These are phyloP conservation scores for Isoetes engelmannii DNA, from an alignment of 83 land plant genomes.

Conservation along the genomic window DNA sequence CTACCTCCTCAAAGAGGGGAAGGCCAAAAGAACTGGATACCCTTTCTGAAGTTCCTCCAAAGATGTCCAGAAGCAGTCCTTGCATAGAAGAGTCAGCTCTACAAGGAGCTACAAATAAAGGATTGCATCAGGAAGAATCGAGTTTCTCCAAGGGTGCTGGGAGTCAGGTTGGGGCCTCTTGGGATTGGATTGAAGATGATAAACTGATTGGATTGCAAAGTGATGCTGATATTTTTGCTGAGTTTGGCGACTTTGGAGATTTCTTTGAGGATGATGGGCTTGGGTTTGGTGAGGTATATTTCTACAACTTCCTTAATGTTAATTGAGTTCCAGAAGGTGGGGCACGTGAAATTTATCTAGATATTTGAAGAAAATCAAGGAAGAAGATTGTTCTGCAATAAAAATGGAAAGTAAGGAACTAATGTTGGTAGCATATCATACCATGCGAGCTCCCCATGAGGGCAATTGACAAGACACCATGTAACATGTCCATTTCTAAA, in stretches of 20 bases:
- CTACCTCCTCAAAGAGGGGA: slow-evolving; percentile 25
- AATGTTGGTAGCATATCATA: too few species aligned
- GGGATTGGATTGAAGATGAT: slow-evolving; percentile 74
- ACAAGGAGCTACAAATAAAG: slow-evolving; percentile 18
- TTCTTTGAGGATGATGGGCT: slow-evolving; percentile 83
- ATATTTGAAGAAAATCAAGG: too few species aligned
- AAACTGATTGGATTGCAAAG: slow-evolving; percentile 47
- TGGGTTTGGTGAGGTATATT: slow-evolving; percentile 87
- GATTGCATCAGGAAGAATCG: too few species aligned
- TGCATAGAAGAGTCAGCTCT: slow-evolving; percentile 19
- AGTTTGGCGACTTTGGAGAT: slow-evolving; percentile 97
- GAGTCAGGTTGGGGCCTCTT: slow-evolving; percentile 41
- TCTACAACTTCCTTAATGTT: not conserved
- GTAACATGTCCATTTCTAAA: too few species aligned
- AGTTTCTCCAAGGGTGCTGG: slow-evolving; percentile 30
- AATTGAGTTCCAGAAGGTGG: not conserved
- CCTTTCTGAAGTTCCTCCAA: slow-evolving; percentile 33
- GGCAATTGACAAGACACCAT: too few species aligned
- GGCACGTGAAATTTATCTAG: too few species aligned
- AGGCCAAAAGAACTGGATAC: slow-evolving; percentile 49
- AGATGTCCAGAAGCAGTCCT: slow-evolving; percentile 25
- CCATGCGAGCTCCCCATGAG: too few species aligned
- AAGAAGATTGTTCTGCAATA: too few species aligned
- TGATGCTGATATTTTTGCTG: slow-evolving; percentile 60
- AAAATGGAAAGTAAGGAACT: too few species aligned